Conservation (phyloP, 2,329 filamentous ascomycete species). For the Biscogniauxia marginata region DNA sequence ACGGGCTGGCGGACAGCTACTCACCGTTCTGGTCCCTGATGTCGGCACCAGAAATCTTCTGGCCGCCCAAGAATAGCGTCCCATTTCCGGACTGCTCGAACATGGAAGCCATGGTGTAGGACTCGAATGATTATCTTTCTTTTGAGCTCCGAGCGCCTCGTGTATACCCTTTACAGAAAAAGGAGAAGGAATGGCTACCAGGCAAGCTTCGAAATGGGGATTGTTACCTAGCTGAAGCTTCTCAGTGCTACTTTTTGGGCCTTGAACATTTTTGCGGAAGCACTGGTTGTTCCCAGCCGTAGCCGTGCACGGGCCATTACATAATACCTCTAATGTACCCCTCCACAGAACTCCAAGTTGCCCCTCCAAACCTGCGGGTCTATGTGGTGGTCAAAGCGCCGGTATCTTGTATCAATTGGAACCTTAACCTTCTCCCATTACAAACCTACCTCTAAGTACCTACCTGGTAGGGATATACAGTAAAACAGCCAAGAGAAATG, state of each 20-base stretch:
- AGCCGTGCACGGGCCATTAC: conserved; percentile 1
- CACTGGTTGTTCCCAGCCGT: conserved; percentile 24
- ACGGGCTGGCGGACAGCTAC: conserved; percentile 28
- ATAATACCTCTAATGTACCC: not conserved
- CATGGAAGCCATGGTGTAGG: conserved; percentile 76
- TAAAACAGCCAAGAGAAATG: no score
- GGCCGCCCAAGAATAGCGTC: conserved; percentile 92
- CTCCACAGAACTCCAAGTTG: not conserved
- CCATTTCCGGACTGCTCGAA: conserved; percentile 95
- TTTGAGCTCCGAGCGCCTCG: not conserved
- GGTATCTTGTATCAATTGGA: no score
- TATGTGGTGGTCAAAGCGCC: no score
- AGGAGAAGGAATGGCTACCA: conserved; percentile 4
- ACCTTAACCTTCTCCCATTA: no score
- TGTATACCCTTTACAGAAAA: conserved; percentile 5
- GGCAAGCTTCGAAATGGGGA: conserved; percentile 22
- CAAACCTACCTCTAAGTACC: no score
- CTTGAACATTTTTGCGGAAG: conserved; percentile 33
- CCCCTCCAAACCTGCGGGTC: no score
- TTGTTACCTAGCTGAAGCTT: conserved; percentile 19
- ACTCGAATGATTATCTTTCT: not conserved
- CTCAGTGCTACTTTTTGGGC: conserved; percentile 11
- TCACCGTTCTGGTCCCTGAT: conserved; percentile 95
- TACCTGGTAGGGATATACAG: no score
- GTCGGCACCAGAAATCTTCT: conserved; percentile 95